phyloP scores from a whole-genome alignment of 148 eudicot species.

The Rhododendron ovatum region DNA sequence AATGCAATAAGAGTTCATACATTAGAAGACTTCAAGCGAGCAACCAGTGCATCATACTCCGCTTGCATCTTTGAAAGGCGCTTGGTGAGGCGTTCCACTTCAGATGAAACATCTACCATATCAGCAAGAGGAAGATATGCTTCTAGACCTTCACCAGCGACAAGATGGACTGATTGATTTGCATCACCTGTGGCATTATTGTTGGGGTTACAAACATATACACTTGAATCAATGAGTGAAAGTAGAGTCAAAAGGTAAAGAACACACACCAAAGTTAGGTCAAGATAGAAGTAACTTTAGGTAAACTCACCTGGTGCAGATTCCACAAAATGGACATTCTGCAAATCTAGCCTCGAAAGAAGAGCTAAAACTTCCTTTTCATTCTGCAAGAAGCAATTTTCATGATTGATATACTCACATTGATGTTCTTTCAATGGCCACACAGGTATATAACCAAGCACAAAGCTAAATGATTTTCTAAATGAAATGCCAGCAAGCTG shows the following conservation, averaged over 20 bases:
- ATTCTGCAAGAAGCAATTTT: conserved; percentile 44
- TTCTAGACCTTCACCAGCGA: conserved; percentile 92
- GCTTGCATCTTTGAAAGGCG: conserved; percentile 84
- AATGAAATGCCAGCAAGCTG: neutral
- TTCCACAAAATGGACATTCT: conserved; percentile 55
- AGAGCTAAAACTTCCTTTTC: conserved; percentile 92
- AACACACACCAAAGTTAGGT: neutral
- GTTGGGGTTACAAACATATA: neutral
- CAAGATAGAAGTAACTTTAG: neutral
- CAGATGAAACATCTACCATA: conserved; percentile 95
- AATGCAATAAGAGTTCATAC: conserved; percentile 28
- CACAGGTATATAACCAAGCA: neutral
- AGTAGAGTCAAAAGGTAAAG: neutral
- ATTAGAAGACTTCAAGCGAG: conserved; percentile 73
- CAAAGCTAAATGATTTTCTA: neutral
- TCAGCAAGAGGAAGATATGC: conserved; percentile 97
- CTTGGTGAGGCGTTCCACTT: conserved; percentile 75
- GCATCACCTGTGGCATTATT: conserved; percentile 59
- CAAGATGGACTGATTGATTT: conserved; percentile 89
- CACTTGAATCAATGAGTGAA: neutral
- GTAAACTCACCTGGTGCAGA: conserved; percentile 62
- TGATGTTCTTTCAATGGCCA: neutral
- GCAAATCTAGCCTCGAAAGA: conserved; percentile 78
- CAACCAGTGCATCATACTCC: conserved; percentile 68
- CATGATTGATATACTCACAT: neutral